Conservation (phyloP, 129 eudicot species). For the Silybum marianum region DNA sequence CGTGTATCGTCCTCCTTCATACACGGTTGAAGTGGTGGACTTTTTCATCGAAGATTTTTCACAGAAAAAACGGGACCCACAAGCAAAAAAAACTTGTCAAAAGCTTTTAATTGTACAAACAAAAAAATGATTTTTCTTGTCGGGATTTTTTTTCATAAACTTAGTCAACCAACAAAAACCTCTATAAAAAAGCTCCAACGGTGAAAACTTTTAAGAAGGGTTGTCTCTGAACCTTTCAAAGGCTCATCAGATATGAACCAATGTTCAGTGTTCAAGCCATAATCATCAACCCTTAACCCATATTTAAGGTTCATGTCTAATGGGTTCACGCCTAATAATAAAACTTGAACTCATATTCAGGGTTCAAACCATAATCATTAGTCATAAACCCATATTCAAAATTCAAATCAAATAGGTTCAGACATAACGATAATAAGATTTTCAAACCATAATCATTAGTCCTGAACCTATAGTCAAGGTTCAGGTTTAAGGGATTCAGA, state of each 20-base stretch:
- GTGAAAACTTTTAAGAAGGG: neutral
- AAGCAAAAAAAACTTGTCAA: neutral
- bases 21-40: neutral
- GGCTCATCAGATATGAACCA: neutral
- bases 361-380: neutral
- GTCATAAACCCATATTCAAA: neutral
- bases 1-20: neutral
- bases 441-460: neutral
- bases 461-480: neutral
- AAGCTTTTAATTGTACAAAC: neutral
- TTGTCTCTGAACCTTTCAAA: neutral
- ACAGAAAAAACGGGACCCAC: neutral
- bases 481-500: neutral
- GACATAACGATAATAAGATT: neutral
- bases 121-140: neutral
- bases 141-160: neutral
- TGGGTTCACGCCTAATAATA: neutral
- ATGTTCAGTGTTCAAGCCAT: neutral
- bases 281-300: neutral
- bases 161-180: neutral
- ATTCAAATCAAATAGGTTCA: neutral
- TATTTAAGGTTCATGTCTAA: neutral
- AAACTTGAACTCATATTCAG: neutral
- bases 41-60: neutral
- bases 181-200: too few species aligned